Evolutionary conservation across 352 stramenopile species (phyloP).

Genomic region (Phytophthora pistaciae): DNA sequence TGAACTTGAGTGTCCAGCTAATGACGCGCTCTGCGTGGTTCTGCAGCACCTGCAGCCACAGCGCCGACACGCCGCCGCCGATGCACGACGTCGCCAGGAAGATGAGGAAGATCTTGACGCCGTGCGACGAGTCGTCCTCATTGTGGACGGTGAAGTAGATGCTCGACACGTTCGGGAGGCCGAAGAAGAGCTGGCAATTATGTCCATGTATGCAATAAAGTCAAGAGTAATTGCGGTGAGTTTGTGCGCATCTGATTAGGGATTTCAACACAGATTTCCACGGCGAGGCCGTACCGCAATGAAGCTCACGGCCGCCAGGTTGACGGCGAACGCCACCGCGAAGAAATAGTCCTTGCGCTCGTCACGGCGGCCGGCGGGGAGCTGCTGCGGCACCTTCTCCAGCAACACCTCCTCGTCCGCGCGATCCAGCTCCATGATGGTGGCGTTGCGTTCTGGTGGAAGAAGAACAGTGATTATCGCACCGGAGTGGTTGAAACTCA

Average conservation of each 20-base stretch:
- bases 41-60: constrained; percentile 85
- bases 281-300: constrained; percentile 56
- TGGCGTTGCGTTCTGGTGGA: constrained; percentile 14
- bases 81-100: constrained; percentile 75
- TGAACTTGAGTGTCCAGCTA: constrained; percentile 70
- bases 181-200: constrained; percentile 63
- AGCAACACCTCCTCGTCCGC: constrained; percentile 71
- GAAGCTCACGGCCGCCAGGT: constrained; percentile 59
- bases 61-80: constrained; percentile 67
- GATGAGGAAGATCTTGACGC: constrained; percentile 76
- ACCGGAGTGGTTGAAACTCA: constrained; percentile 18
- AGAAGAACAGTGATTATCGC: constrained; percentile 17
- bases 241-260: constrained; percentile 28
- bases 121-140: constrained; percentile 68
- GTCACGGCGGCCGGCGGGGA: constrained; percentile 37
- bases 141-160: constrained; percentile 86
- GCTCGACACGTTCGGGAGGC: constrained; percentile 75
- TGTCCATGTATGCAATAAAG: constrained; percentile 6
- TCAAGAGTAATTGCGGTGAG: neutral
- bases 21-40: constrained; percentile 78
- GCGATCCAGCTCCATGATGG: constrained; percentile 70
- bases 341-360: constrained; percentile 78
- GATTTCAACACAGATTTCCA: neutral
- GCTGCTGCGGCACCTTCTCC: constrained; percentile 57
- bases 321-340: constrained; percentile 67